Evolutionary conservation across 108 stramenopile species (phyloP), one percentile per base, ranked within the genome.

Genomic region (Stephanodiscus minutulus): DNA sequence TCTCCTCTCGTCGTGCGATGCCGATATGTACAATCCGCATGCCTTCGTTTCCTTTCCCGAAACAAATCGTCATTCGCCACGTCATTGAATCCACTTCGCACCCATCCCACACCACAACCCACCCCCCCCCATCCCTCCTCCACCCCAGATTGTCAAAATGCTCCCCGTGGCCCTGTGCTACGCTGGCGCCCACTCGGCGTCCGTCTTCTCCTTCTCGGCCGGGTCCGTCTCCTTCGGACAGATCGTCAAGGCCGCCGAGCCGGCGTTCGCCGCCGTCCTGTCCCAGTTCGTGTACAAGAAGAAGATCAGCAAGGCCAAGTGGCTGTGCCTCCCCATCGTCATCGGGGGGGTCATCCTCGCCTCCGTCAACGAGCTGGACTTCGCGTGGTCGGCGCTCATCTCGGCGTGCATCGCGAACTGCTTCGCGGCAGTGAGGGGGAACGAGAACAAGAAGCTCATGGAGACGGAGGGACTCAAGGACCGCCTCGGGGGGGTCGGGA

Each of bases 231-330:
- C 66, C 63, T 88, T 88, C 59, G 87, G 85, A 5, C 87, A 88
- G 69, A 88, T 88, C 47, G 85, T 88, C 72, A 88, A 88, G 77
- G 82, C 87, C 20, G 85, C 83, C 35, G 87, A 88, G 61, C 87
- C 87, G 10, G 87, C 85, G 5, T 85, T 83, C 64, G 87, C 87
- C 17, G 87, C 87, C 20, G 80, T 88, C 63, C 74, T 85, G 46
- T 83, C 85, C 61, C 76, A 83, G 65, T 70, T 82, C 59, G 68
- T 88, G 5, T 85, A 87, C 82, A 77, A 82, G 54, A 79, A 77
- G 61, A 74, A 73, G 53, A 79, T 87, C 36, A 66, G 60, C 72
- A 81, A 77, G 74, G 83, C 82, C 68, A 87, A 87, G 71, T 87
- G 86, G 86, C 24, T 83, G 35, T 87, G 80, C 60, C 74, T 87